A percentile compares a stretch with the other conserved stretches of the same genome.
phyloP scores from a whole-genome alignment of 768 basidiomycete species.

The Thelephora ganbajun region DNA sequence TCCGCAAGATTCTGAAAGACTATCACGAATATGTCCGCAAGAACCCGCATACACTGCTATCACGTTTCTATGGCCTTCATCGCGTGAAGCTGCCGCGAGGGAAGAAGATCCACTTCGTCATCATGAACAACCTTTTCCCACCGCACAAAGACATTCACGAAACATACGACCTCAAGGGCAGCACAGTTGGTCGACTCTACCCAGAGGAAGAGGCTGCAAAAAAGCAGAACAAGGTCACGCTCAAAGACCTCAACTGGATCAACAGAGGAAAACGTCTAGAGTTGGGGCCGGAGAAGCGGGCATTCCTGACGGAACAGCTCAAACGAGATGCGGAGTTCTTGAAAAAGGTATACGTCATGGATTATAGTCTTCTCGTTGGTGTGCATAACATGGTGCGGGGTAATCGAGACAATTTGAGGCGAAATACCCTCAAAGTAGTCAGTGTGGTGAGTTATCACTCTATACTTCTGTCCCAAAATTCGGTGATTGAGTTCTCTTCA shows the following conservation, averaged over 20 bases:
- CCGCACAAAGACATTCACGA: conserved; percentile 96
- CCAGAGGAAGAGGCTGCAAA: conserved; percentile 64
- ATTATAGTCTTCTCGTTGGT: conserved; percentile 89
- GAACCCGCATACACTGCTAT: conserved; percentile 90
- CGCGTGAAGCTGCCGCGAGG: conserved; percentile 93
- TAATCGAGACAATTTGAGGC: conserved; percentile 82
- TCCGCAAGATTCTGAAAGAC: conserved; percentile 66
- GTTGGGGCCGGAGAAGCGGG: conserved; percentile 92
- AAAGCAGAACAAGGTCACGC: conserved; percentile 68
- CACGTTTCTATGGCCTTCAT: conserved; percentile 93
- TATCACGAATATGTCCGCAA: conserved; percentile 78
- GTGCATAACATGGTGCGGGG: conserved; percentile 87
- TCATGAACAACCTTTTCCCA: conserved; percentile 99
- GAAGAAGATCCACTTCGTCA: conserved; percentile 95
- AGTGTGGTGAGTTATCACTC: conserved; percentile 41
- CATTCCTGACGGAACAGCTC: conserved; percentile 82
- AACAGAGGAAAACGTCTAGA: conserved; percentile 62
- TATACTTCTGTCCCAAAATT: neutral
- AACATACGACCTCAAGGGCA: conserved; percentile 94
- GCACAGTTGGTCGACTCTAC: conserved; percentile 78
- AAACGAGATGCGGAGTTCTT: conserved; percentile 78
- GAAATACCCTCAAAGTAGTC: conserved; percentile 85
- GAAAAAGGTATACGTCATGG: conserved; percentile 80
- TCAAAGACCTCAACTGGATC: conserved; percentile 98
- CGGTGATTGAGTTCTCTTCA: neutral